Percentiles rank a stretch among this genome's conserved stretches.
phyloP scores from a whole-genome alignment of 2,329 filamentous ascomycete species.

The Alternaria gansuensis region DNA sequence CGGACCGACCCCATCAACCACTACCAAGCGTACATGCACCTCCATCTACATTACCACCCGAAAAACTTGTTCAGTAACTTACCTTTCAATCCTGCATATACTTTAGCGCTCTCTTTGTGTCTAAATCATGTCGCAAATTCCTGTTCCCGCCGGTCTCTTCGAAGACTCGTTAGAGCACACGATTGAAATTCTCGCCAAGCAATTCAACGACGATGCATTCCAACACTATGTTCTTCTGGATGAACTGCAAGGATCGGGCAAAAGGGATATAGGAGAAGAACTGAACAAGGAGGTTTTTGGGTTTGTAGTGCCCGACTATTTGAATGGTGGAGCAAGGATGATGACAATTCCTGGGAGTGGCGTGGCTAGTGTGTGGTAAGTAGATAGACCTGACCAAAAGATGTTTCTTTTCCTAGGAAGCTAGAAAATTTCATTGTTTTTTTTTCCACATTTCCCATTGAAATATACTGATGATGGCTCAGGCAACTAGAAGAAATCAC shows the following conservation, averaged over 20 bases:
- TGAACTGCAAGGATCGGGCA: not conserved
- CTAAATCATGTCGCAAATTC: slow-evolving; percentile 5
- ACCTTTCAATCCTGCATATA: not conserved
- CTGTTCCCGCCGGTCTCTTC: slow-evolving; percentile 7
- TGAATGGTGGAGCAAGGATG: slow-evolving; percentile 11
- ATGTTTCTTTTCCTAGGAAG: not conserved
- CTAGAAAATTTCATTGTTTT: not conserved
- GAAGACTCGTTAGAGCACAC: slow-evolving; percentile 19
- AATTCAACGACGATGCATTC: slow-evolving; percentile 13
- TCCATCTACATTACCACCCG: not conserved
- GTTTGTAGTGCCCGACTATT: not conserved
- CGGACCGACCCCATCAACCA: slow-evolving; percentile 2
- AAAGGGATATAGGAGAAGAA: not conserved
- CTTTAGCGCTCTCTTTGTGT: not conserved
- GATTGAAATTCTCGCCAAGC: slow-evolving; percentile 13
- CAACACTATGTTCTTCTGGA: slow-evolving; percentile 15
- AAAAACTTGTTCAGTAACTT: not conserved
- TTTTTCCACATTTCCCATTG: not conserved
- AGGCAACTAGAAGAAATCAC: slow-evolving; percentile 3
- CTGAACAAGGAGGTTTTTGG: slow-evolving; percentile 12
- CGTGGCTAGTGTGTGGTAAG: slow-evolving; percentile 20
- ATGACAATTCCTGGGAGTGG: slow-evolving; percentile 16
- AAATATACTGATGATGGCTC: not conserved
- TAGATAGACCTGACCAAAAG: not conserved
- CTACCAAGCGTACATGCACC: slow-evolving; percentile 1